Conservation (phyloP, 768 basidiomycete genomes). For the Pleurotus citrinopileatus region DNA sequence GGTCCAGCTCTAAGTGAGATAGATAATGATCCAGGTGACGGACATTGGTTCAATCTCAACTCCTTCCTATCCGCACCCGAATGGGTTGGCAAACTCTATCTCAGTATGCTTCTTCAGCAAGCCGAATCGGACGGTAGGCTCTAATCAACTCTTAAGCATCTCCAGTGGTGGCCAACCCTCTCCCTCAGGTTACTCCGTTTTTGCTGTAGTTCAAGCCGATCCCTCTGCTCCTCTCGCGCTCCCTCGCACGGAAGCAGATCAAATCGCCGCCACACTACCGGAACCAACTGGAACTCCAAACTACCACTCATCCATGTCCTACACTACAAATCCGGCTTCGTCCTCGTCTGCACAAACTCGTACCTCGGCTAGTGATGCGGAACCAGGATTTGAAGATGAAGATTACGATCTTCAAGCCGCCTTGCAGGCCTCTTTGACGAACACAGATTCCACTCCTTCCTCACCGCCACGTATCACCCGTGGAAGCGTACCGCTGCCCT, state of each 20-base stretch:
- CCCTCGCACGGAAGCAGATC: conserved; percentile 68
- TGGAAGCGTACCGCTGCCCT: conserved; percentile 24
- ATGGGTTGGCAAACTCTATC: conserved; percentile 81
- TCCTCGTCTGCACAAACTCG: neutral
- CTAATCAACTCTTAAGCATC: neutral
- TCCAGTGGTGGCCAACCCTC: neutral
- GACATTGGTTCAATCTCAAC: conserved; percentile 89
- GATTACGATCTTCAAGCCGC: conserved; percentile 88
- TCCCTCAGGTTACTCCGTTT: conserved; percentile 71
- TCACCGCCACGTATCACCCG: conserved; percentile 24
- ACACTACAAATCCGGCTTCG: conserved; percentile 3
- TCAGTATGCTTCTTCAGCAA: conserved; percentile 84
- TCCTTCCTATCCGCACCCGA: conserved; percentile 69
- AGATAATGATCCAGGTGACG: conserved; percentile 44
- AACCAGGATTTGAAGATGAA: conserved; percentile 66
- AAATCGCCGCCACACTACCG: conserved; percentile 61
- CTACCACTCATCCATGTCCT: neutral
- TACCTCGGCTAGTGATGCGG: neutral
- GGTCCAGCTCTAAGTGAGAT: conserved; percentile 37
- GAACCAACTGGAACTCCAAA: conserved; percentile 34
- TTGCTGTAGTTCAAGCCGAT: conserved; percentile 69
- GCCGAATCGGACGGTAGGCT: conserved; percentile 77
- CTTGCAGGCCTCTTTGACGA: conserved; percentile 73
- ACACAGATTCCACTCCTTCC: conserved; percentile 16
- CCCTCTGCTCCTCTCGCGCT: conserved; percentile 50